A percentile compares a stretch with the other conserved stretches of the same genome.
Evolutionary conservation across 106 monocot genomes (phyloP).

Genomic region (Amphibolis antarctica): DNA sequence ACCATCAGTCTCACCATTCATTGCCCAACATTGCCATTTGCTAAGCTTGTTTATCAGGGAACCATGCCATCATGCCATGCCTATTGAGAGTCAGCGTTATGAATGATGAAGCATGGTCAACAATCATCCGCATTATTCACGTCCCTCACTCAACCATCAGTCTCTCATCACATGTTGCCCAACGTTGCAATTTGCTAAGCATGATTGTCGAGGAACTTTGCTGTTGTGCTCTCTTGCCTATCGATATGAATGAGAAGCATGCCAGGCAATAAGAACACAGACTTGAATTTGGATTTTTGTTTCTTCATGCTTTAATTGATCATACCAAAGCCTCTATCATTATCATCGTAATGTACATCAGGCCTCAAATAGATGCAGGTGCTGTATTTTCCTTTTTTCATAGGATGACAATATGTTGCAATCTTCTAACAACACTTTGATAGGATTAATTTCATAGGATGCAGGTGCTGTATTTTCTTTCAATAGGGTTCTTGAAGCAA

Average conservation of each 20-base stretch:
- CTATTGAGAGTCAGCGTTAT: conserved; percentile 25
- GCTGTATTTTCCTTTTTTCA: conserved; percentile 38
- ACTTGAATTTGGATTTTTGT: conserved; percentile 35
- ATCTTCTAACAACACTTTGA: too few relatives aligned
- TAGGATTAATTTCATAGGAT: too few relatives aligned
- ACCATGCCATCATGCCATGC: conserved; percentile 29
- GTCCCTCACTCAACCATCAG: conserved; percentile 42
- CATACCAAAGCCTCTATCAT: conserved; percentile 35
- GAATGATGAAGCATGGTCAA: conserved; percentile 24
- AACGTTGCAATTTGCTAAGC: conserved; percentile 39
- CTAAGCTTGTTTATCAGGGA: conserved; percentile 33
- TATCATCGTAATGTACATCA: conserved; percentile 41
- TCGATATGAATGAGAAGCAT: conserved; percentile 38
- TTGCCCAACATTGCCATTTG: conserved; percentile 36
- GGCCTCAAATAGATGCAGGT: conserved; percentile 44
- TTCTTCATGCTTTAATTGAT: conserved; percentile 42
- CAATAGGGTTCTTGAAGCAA: background rate
- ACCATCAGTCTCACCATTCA: conserved; percentile 35
- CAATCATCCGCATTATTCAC: conserved; percentile 38
- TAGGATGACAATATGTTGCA: conserved; percentile 8
- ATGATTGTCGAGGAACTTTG: conserved; percentile 26
- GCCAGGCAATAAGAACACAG: conserved; percentile 37
- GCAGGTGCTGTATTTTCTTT: conserved; percentile 60
- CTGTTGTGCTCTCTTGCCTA: conserved; percentile 34
- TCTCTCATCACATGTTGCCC: conserved; percentile 27